Evolutionary conservation across 176 grass and related monocot species (phyloP), one percentile per base, ranked within the genome.

Genomic region (Hyparrhenia diplandra): DNA sequence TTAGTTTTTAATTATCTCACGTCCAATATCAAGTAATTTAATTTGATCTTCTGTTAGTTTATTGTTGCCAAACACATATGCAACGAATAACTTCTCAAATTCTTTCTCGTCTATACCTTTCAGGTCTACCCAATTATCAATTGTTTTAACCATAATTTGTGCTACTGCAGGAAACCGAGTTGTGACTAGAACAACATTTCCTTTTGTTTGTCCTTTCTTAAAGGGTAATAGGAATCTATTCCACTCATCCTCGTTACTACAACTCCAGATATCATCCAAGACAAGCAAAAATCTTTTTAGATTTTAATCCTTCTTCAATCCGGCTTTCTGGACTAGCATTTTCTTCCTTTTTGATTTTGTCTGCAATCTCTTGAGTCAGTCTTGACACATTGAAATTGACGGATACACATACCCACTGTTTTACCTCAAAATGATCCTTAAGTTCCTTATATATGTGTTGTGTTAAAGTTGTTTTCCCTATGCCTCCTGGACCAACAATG

Each of bases 401-500:
- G 0, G 88, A 90, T 0, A 90, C 88, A 42, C 73, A 84, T 62
- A 57, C 8, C 88, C 84, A 90, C 20, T 87, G 1, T 11, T 14
- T 58, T 23, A 65, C 18, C 0, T 87, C 6, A 45, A 90, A 90
- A 69, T 80, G 59, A 0, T 5, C 13, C 11, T 71, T 1, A 18
- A 87, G 49, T 84, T 49, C 3, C 30, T 46, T 41, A 55, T 84
- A 91, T 60, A 84, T 45, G 55, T 84, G 21, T 29, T 90, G 74
- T 36, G 49, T 14, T 17, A 90, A 63, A 30, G 85, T 91, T 13
- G 80, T 91, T 30, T 91, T 91, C 9, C 89, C 84, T 55, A 87
- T 58, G n/a, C 84, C 88, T 2, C 88, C 88, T 1, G 39, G 6
- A 13, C 89, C 89, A 75, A 77, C 20, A 37, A 91, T 76, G 8